These are phyloP conservation scores for Pholiota conissans DNA, from an alignment of 768 basidiomycete genomes.

Conservation along the genomic window DNA sequence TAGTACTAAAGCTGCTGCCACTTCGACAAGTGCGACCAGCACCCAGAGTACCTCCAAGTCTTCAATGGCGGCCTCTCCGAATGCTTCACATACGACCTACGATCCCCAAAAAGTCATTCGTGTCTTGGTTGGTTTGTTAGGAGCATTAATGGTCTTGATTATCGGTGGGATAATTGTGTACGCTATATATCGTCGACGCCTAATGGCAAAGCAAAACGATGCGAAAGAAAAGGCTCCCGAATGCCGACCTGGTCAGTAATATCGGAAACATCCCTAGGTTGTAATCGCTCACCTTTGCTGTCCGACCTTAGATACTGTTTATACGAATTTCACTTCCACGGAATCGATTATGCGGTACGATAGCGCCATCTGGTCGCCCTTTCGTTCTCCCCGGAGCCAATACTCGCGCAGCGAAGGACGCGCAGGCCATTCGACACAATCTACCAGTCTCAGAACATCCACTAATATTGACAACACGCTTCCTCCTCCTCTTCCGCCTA, in stretches of 20 bases:
- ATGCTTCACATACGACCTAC: background rate
- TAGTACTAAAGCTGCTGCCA: background rate
- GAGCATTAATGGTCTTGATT: constrained; percentile 21
- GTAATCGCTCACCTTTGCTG: background rate
- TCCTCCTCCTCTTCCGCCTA: constrained; percentile 26
- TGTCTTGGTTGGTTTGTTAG: constrained; percentile 27
- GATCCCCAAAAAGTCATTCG: constrained; percentile 17
- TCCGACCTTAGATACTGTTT: constrained; percentile 26
- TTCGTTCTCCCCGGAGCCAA: constrained; percentile 18
- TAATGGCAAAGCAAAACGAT: background rate
- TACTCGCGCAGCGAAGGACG: constrained; percentile 27
- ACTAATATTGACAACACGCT: constrained; percentile 9
- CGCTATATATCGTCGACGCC: constrained; percentile 7
- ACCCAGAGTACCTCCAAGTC: background rate
- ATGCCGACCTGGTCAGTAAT: constrained; percentile 21
- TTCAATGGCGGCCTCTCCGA: background rate
- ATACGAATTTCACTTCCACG: constrained; percentile 34
- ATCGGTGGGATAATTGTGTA: constrained; percentile 10
- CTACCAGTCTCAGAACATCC: constrained; percentile 12
- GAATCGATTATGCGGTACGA: constrained; percentile 34
- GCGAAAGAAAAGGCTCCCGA: constrained; percentile 4
- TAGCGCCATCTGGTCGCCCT: constrained; percentile 26
- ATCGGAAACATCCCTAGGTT: background rate
- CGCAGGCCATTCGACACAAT: constrained; percentile 12
- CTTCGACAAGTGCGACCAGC: background rate